Evolutionary conservation across 495 filamentous ascomycete species (phyloP), one percentile per base, ranked within the genome.

Genomic region (Penicillium bialowiezense): DNA sequence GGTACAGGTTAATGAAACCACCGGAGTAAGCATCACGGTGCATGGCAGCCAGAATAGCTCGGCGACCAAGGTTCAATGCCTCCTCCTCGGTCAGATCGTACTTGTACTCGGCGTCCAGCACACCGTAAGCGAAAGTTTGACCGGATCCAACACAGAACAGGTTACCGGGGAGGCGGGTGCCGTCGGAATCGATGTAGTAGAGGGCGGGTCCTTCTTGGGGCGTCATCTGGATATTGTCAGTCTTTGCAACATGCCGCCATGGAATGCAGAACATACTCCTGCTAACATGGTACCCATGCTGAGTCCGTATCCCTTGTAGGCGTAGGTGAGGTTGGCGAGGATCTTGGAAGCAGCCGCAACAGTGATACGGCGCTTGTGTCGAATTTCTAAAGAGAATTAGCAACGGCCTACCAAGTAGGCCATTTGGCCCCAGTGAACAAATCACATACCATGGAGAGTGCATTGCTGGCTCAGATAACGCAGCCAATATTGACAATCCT

Each of bases 401-500:
- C 9, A 15, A 18, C 21, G 21, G 28, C 31, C 15, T 8, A n/a
- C 18, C 1, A 23, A n/a, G 5, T 9, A 17, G 0, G 15, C 1
- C 7, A 18, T 35, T 2, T 4, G 17, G 15, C 14, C 7, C 20
- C 36, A 7, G 35, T 2, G 17, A 7, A 18, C 9, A 40, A 14
- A 4, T 38, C 17, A 58, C 69, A 48, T 62, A 69, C 72, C 93
- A 72, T 97, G 93, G 52, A 98, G 87, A 41, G 93, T 92, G 74
- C 93, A 98, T 77, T 97, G 90, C 85, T 97, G 95, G 51, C 93
- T 93, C 55, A 98, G 80, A 79, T 96, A 98, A 63, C 89, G 89
- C 56, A 98, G 86, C 93, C 93, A 98, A 78, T 96, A 97, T 83
- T 97, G 93, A 75, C 93, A 98, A 75, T 98, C 93, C 85, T 88